Evolutionary conservation across 352 stramenopile genomes (phyloP).

Genomic region (Globisporangium viniferum): DNA sequence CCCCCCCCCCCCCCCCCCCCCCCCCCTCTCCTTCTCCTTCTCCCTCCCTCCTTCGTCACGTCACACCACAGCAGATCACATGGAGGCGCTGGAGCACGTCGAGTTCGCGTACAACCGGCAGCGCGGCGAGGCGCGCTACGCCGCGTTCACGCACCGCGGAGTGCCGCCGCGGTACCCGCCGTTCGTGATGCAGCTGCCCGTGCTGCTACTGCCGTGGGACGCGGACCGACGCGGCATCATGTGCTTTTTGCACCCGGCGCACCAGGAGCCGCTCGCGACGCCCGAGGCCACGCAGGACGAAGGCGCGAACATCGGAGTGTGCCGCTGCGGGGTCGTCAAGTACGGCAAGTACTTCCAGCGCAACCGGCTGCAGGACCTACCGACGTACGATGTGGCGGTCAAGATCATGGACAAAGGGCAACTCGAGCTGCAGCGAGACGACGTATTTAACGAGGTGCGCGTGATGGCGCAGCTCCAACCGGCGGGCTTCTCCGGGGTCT

Average conservation of each 20-base stretch:
- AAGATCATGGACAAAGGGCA: conserved; percentile 77
- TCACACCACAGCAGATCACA: conserved; percentile 5
- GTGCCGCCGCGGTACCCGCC: conserved; percentile 70
- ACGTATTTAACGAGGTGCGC: conserved; percentile 76
- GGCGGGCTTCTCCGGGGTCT: conserved; percentile 49
- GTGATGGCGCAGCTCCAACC: conserved; percentile 78
- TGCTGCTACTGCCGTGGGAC: conserved; percentile 69
- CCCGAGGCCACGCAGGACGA: conserved; percentile 46
- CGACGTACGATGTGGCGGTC: conserved; percentile 57
- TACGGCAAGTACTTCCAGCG: conserved; percentile 73
- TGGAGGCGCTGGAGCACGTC: conserved; percentile 51
- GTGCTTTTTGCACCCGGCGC: conserved; percentile 54
- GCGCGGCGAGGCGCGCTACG: conserved; percentile 54
- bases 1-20: too few relatives aligned
- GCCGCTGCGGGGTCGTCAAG: conserved; percentile 72
- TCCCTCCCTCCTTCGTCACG: too few relatives aligned
- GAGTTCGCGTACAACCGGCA: conserved; percentile 76
- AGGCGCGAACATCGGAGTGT: conserved; percentile 52
- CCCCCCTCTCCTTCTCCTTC: too few relatives aligned
- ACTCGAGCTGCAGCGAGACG: conserved; percentile 64
- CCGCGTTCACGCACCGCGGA: conserved; percentile 50
- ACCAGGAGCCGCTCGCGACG: conserved; percentile 35
- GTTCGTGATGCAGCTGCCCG: conserved; percentile 62
- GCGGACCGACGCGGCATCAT: conserved; percentile 59
- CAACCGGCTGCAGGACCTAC: conserved; percentile 17